Base-by-base conservation (phyloP, 345 rosid genomes). In the Sonneratia caseolaris region DNA sequence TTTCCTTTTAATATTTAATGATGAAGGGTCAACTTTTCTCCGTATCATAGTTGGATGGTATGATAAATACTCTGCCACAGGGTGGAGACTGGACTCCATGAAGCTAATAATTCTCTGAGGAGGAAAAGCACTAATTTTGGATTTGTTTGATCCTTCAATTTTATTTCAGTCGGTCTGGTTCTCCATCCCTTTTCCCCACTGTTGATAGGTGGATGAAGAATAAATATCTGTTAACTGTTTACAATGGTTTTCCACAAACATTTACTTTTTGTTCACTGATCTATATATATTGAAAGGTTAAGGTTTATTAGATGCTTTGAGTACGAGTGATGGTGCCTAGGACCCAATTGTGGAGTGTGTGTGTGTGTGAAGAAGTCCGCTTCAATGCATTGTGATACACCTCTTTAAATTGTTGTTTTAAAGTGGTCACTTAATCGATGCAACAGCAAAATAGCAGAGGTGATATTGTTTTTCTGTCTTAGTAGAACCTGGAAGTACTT, bases 361-460 rank as follows among this genome's bases (percentile, higher is more conserved):
- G 14, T 47, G 45, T 49, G 73, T 55, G 53, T 35, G 22, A 22
- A 19, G 12, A n/a, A n/a, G 64, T 8, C 64, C 6, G 5, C 64
- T 27, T 27, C 35, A 62, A 1, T 10, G 97, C 98, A 91, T 91
- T 95, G 73, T 13, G 97, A 87, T 91, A 88, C 97, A 79, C 80
- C 93, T 86, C 79, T 79, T 78, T 82, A 86, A 83, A 83, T 88
- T 79, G 70, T 84, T 69, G 77, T 88, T 86, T 89, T 88, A 77
- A 81, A 76, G 79, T 68, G 96, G 96, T 85, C 99, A 92, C 97
- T 82, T 75, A 73, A 35, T 69, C 64, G 93, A 95, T 92, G 98
- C 98, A 73, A 89, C 53, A 94, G 71, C 27, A 80, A 87, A 74
- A 75, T 35, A 69, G 90, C 93, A 71, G 76, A 83, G 87, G 76